A percentile compares a stretch with the other conserved stretches of the same genome.
These are phyloP conservation scores for Entelexis paramagnoliae DNA, from an alignment of 1,139 yeast species.

Conservation along the genomic window DNA sequence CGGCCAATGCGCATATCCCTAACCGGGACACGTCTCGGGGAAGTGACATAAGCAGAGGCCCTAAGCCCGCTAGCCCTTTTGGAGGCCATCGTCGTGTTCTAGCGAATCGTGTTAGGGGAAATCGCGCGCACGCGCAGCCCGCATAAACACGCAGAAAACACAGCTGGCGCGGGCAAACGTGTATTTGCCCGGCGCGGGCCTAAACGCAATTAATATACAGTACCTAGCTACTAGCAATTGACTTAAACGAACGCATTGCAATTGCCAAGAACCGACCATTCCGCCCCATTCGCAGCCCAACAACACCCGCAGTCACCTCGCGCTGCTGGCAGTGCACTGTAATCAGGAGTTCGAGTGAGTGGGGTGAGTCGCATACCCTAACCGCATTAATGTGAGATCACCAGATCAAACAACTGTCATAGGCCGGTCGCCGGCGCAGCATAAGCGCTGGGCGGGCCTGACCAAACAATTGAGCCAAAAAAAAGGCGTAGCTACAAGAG, in stretches of 20 bases:
- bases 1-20: not conserved
- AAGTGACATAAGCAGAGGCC: not conserved
- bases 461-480: not conserved
- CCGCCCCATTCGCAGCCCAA: not conserved
- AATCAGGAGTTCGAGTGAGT: constrained; percentile 6
- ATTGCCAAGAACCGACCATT: not conserved
- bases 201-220: no score
- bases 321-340: not conserved
- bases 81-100: not conserved
- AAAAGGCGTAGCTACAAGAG: no score
- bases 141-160: not conserved
- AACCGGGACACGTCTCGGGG: not conserved
- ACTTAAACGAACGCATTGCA: no score
- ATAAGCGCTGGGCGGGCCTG: not conserved
- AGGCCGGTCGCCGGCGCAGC: not conserved
- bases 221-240: no score
- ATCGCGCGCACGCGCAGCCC: not conserved
- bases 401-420: constrained; percentile 2
- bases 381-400: not conserved
- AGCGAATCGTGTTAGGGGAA: not conserved
- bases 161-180: not conserved
- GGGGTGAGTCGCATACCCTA: constrained; percentile 10
- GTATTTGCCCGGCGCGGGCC: no score
- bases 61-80: not conserved
- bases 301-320: not conserved